Evolutionary conservation across 768 basidiomycete genomes (phyloP), one percentile per base, ranked within the genome.

Genomic region (Coprinellus micaceus): DNA sequence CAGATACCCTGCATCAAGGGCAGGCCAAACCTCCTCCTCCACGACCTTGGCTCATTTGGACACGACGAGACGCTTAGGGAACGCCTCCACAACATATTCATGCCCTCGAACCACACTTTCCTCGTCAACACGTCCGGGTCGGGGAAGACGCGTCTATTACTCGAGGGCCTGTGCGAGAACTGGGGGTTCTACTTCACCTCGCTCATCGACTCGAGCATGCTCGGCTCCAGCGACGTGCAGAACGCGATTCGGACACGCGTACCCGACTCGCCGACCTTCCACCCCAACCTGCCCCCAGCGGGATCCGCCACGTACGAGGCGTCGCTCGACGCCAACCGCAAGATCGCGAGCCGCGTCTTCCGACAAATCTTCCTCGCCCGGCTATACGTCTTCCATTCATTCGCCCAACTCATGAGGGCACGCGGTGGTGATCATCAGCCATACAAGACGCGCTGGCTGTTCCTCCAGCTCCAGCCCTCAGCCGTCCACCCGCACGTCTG

Each of bases 171-270:
- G 4, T 78, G 77, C 53, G 60, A 70, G 28, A 64, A 71, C 43
- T 79, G 78, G 78, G 78, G 77, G 3, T 74, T 79, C 52, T 79
- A 79, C 60, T 77, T 79, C 58, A 78, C 77, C 0, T 77, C 76
- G 11, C 57, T 69, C 11, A 71, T 77, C 45, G 78, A 79, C 58
- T 73, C 74, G 19, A 74, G 73, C 54, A 64, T 70, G 28, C 64
- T 77, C n/a, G 77, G 78, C 9, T 79, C 78, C 1, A 70, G 64
- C 55, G 77, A 79, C 56, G 67, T 78, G 26, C 71, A 76, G 54
- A 72, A 75, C 52, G 69, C 70, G 40, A 77, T 78, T 54, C 60
- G 69, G 43, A 63, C 66, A 0, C 70, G 74, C 44, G 61, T 78
- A 26, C 74, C 73, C n/a, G 63, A 73, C 49, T 66, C 72, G 15